phyloP scores from a whole-genome alignment of 192 early-diverging fungal species.

The Kappamyces sp. region DNA sequence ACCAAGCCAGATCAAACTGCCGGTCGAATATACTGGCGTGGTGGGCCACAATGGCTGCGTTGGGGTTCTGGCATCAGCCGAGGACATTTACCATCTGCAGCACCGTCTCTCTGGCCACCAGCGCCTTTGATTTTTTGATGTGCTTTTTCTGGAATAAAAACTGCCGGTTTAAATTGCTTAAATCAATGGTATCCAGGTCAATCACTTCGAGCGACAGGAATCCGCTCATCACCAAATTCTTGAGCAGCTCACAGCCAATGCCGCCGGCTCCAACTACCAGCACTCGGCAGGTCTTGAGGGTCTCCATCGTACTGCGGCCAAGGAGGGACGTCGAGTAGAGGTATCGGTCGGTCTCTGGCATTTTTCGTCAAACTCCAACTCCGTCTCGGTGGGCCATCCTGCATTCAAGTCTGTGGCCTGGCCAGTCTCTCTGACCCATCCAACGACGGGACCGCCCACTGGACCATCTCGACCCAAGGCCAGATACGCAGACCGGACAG shows the following conservation, averaged over 20 bases:
- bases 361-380: too few species aligned
- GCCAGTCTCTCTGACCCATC: too few species aligned
- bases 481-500: too few species aligned
- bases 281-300: slow-evolving; percentile 3
- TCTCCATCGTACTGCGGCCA: too few species aligned
- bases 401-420: too few species aligned
- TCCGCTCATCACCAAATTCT: slow-evolving; percentile 85
- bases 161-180: slow-evolving; percentile 98
- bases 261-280: slow-evolving; percentile 71
- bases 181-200: slow-evolving; percentile 97
- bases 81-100: slow-evolving; percentile 44
- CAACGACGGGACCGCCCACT: too few species aligned
- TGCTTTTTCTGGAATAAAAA: slow-evolving; percentile 95
- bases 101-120: slow-evolving; percentile 79
- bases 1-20: slow-evolving; percentile 82
- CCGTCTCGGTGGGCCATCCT: too few species aligned
- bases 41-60: slow-evolving; percentile 63
- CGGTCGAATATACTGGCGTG: slow-evolving; percentile 87
- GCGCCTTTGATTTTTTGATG: slow-evolving; percentile 86
- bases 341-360: too few species aligned
- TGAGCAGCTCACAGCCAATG: slow-evolving; percentile 97
- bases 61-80: slow-evolving; percentile 50
- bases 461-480: too few species aligned
- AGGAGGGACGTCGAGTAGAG: too few species aligned
- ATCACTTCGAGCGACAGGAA: slow-evolving; percentile 79